phyloP scores from a whole-genome alignment of 73 alveolate species.

The Stentor coeruleus region DNA sequence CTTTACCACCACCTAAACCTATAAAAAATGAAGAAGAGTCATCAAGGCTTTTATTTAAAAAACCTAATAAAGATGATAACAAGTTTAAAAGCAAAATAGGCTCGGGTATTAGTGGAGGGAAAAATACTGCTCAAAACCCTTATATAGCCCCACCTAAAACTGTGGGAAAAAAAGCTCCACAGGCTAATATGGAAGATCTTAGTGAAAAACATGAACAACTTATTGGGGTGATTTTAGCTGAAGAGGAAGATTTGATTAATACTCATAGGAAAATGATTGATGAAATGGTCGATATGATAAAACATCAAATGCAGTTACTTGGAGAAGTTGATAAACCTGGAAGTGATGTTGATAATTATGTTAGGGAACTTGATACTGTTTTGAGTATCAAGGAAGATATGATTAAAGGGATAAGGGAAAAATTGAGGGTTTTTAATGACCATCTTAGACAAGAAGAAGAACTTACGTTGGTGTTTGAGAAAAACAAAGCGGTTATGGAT shows the following conservation, averaged over 20 bases:
- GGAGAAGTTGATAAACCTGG: slow-evolving; percentile 99
- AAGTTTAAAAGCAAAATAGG: not conserved
- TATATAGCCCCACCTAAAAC: not conserved
- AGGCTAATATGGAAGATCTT: slow-evolving; percentile 1
- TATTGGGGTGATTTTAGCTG: slow-evolving; percentile 8
- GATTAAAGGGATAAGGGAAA: slow-evolving; percentile 44
- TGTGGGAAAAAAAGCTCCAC: not conserved
- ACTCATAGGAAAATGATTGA: slow-evolving; percentile 95
- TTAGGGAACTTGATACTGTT: slow-evolving; percentile 82
- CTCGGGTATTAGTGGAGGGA: not conserved
- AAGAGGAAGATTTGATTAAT: slow-evolving; percentile 72
- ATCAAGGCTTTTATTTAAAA: not conserved
- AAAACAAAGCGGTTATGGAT: slow-evolving; percentile 24
- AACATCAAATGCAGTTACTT: slow-evolving; percentile 91
- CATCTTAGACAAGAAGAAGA: slow-evolving; percentile 30
- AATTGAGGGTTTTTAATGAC: not conserved
- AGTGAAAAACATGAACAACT: not conserved
- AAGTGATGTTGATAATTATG: slow-evolving; percentile 96
- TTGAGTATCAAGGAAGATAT: slow-evolving; percentile 71
- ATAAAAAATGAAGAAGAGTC: not conserved
- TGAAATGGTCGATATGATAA: slow-evolving; percentile 93
- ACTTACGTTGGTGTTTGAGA: not conserved
- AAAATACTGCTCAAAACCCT: not conserved
- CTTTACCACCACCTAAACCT: slow-evolving; percentile 10
- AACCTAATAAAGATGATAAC: not conserved